Percentiles rank a stretch among this genome's conserved stretches.
Evolutionary conservation across 495 filamentous ascomycete species (phyloP).

Genomic region (Aspergillus sclerotioniger): DNA sequence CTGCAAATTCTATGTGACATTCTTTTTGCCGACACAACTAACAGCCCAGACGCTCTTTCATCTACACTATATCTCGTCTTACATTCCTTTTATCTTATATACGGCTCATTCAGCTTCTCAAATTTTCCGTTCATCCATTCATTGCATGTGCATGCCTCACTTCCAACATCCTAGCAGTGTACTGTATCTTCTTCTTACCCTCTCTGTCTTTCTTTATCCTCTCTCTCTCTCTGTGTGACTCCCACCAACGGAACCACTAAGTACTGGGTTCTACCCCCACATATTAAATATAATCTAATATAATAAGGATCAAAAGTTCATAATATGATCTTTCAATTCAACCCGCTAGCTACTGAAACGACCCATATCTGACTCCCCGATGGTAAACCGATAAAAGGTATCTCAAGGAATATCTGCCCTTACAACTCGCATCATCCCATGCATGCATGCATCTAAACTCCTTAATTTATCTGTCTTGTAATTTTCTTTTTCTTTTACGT

Average conservation of each 20-base stretch:
- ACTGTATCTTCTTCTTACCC: not conserved
- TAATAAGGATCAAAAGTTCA: not conserved
- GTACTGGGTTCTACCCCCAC: not conserved
- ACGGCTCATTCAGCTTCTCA: not conserved
- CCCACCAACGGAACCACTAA: not conserved
- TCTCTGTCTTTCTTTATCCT: not conserved
- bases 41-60: not conserved
- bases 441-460: not conserved
- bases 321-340: slow-evolving; percentile 1
- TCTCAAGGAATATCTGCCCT: slow-evolving; percentile 2
- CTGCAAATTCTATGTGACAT: too few relatives aligned
- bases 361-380: not conserved
- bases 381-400: slow-evolving; percentile 2
- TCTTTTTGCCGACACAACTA: not conserved
- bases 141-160: not conserved
- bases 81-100: not conserved
- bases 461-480: not conserved
- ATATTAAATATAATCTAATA: not conserved
- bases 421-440: slow-evolving; percentile 1
- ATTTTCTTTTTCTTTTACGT: slow-evolving; percentile 5
- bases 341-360: not conserved
- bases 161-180: not conserved
- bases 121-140: not conserved
- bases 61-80: not conserved
- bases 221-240: slow-evolving; percentile 4